These are phyloP conservation scores for Penicillium olsonii DNA, from an alignment of 2,329 filamentous ascomycete genomes.

Conservation along the genomic window DNA sequence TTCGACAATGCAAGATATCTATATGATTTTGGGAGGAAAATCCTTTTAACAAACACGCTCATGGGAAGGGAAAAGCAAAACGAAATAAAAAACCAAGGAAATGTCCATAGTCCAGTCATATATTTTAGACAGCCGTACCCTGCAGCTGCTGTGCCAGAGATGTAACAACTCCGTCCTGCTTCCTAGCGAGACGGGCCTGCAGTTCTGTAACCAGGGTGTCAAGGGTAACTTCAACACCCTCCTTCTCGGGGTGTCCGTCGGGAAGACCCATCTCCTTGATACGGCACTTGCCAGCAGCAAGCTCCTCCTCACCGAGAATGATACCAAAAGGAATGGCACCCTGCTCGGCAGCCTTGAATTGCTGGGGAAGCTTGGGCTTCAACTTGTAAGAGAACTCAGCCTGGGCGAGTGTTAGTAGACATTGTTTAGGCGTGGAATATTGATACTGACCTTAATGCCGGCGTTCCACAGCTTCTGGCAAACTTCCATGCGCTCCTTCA, in stretches of 20 bases:
- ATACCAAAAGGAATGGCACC: slow-evolving; percentile 81
- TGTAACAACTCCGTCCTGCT: slow-evolving; percentile 18
- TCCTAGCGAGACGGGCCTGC: slow-evolving; percentile 25
- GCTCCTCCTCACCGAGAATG: slow-evolving; percentile 88
- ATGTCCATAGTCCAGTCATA: slow-evolving; percentile 3
- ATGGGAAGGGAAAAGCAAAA: slow-evolving; percentile 4
- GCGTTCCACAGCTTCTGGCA: slow-evolving; percentile 78
- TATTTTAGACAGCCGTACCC: slow-evolving; percentile 20
- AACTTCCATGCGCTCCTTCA: slow-evolving; percentile 82
- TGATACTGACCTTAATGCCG: slow-evolving; percentile 69
- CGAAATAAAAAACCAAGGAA: slow-evolving; percentile 13
- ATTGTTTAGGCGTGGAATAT: not conserved
- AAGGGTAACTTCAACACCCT: slow-evolving; percentile 73
- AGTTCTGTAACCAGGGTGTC: slow-evolving; percentile 28
- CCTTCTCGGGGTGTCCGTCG: slow-evolving; percentile 86
- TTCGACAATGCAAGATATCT: slow-evolving; percentile 13
- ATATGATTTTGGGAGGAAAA: slow-evolving; percentile 7
- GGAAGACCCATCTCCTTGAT: slow-evolving; percentile 82
- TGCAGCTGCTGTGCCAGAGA: slow-evolving; percentile 27
- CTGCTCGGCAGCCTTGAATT: slow-evolving; percentile 87
- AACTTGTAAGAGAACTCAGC: slow-evolving; percentile 87
- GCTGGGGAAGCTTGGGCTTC: slow-evolving; percentile 82
- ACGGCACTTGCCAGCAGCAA: slow-evolving; percentile 78
- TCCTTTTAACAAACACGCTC: slow-evolving; percentile 10
- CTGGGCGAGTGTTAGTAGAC: slow-evolving; percentile 37